These are phyloP conservation scores for Populus hybrid DNA, from an alignment of 441 rosid species.

Conservation along the genomic window DNA sequence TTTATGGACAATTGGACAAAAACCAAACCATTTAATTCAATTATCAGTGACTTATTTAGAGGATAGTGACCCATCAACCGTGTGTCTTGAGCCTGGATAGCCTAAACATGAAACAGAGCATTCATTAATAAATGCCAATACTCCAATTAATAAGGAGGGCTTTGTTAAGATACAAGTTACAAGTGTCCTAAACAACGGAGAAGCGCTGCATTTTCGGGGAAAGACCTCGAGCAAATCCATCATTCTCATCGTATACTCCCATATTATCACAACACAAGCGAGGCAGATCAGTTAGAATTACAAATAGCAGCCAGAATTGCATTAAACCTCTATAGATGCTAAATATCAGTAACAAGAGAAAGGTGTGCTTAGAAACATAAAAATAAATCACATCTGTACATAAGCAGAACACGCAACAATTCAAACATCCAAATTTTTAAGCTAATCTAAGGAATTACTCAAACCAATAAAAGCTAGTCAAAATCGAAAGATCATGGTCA, in stretches of 20 bases:
- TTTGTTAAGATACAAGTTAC: background rate
- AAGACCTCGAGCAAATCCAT: background rate
- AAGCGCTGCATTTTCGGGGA: background rate
- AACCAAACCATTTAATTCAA: background rate
- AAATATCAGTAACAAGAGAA: background rate
- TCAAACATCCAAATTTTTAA: conserved; percentile 1
- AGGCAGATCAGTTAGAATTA: background rate
- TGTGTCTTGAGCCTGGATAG: background rate
- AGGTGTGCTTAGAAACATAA: background rate
- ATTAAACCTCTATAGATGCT: background rate
- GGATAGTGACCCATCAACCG: background rate
- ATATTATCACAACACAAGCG: background rate
- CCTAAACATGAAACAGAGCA: background rate
- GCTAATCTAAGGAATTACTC: background rate
- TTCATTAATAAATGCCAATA: background rate
- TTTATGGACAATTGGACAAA: background rate
- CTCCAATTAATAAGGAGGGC: background rate
- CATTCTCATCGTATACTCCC: background rate
- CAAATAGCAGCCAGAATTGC: background rate
- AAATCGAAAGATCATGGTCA: conserved; percentile 2
- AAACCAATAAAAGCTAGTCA: background rate
- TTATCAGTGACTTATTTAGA: background rate
- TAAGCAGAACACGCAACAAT: conserved; percentile 11
- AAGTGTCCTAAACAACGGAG: background rate
- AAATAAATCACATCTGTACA: conserved; percentile 4